Evolutionary conservation across 805 yeast species (phyloP).

Genomic region (Saturnispora zaruensis): DNA sequence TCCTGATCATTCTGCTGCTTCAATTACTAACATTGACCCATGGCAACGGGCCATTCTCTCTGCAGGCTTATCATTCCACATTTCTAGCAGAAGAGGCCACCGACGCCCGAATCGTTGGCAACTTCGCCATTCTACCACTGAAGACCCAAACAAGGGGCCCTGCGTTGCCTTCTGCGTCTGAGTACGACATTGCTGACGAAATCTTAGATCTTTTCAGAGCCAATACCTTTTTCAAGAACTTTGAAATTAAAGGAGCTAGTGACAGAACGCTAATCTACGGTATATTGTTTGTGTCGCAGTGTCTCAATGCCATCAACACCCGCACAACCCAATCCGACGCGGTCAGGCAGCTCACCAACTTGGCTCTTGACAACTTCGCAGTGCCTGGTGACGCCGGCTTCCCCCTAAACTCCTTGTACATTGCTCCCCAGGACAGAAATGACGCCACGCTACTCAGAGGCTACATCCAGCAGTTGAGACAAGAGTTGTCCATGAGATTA

Average conservation of each 20-base stretch:
- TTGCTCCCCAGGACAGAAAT: conserved; percentile 62
- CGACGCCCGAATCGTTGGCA: conserved; percentile 60
- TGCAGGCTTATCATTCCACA: conserved; percentile 69
- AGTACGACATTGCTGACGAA: conserved; percentile 90
- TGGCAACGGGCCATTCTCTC: neutral
- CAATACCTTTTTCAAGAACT: conserved; percentile 91
- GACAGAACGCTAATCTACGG: conserved; percentile 93
- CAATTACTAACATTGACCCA: neutral
- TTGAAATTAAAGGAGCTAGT: conserved; percentile 92
- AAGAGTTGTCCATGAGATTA: conserved; percentile 79
- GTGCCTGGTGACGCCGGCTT: conserved; percentile 95
- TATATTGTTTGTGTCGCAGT: conserved; percentile 78
- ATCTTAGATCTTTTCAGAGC: conserved; percentile 87
- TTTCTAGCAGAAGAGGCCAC: conserved; percentile 55
- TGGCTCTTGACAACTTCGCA: conserved; percentile 79
- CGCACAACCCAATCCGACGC: conserved; percentile 51
- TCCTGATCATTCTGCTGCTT: neutral
- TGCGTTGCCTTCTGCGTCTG: conserved; percentile 65
- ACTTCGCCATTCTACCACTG: conserved; percentile 77
- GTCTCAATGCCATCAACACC: conserved; percentile 54
- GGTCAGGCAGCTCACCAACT: conserved; percentile 60
- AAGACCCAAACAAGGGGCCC: conserved; percentile 86
- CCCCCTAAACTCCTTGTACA: conserved; percentile 75
- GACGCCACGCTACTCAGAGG: conserved; percentile 74
- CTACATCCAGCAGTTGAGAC: conserved; percentile 89